phyloP scores from a whole-genome alignment of 768 basidiomycete species.

The Inosperma sp. region DNA sequence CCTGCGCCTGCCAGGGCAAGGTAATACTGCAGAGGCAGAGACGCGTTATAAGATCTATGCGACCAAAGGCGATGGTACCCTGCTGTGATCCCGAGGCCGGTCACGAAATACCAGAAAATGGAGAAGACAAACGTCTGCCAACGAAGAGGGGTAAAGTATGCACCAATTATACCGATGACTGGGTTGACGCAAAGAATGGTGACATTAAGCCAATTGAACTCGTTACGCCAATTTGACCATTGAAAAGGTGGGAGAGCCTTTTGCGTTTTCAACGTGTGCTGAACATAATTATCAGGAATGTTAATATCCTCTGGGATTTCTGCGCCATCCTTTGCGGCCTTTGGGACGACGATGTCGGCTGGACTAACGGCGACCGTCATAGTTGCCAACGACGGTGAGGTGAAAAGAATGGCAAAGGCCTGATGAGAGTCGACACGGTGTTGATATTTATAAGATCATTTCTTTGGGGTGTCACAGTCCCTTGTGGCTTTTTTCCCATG shows the following conservation, averaged over 20 bases:
- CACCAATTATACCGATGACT: conserved; percentile 66
- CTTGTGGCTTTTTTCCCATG: no score
- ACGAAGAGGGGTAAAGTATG: conserved; percentile 56
- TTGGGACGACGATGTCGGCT: not conserved
- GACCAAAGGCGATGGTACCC: conserved; percentile 99
- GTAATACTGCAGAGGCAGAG: conserved; percentile 75
- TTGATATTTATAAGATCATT: conserved; percentile 23
- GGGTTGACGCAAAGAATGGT: conserved; percentile 72
- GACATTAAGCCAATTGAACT: conserved; percentile 77
- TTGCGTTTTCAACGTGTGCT: conserved; percentile 63
- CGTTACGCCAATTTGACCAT: conserved; percentile 51
- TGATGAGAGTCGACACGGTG: conserved; percentile 7
- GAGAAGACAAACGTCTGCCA: conserved; percentile 66
- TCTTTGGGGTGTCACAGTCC: conserved; percentile 31
- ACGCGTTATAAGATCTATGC: conserved; percentile 92
- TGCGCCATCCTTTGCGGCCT: conserved; percentile 21
- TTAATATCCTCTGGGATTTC: conserved; percentile 49
- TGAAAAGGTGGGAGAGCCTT: conserved; percentile 66
- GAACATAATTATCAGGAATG: conserved; percentile 81
- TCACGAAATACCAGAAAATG: conserved; percentile 38
- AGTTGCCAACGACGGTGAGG: conserved; percentile 11
- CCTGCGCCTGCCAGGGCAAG: conserved; percentile 85
- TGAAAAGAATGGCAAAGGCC: conserved; percentile 10
- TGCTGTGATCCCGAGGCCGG: conserved; percentile 83
- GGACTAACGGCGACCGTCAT: conserved; percentile 2